phyloP scores from a whole-genome alignment of 176 grass and related monocot genomes.

The Pontederia crassipes region DNA sequence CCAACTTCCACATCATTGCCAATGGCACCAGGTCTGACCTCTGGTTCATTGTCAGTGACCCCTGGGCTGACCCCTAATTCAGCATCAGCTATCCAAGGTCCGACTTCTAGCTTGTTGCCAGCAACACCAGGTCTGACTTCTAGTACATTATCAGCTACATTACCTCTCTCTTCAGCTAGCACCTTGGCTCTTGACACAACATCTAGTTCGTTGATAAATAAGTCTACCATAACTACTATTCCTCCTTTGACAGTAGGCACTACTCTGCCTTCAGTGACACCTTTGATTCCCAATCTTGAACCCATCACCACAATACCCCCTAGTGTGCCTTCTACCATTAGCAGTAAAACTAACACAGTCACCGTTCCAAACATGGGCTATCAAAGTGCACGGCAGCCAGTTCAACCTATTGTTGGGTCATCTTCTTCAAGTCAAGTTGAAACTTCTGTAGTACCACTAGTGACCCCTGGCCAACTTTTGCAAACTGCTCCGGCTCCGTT shows the following conservation, averaged over 20 bases:
- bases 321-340: conserved; percentile 18
- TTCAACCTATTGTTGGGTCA: conserved; percentile 20
- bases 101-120: too few relatives aligned
- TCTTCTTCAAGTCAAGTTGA: conserved; percentile 33
- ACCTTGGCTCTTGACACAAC: conserved; percentile 39
- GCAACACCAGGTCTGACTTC: conserved; percentile 18
- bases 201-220: conserved; percentile 35
- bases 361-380: conserved; percentile 31
- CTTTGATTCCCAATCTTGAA: conserved; percentile 36
- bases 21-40: too few relatives aligned
- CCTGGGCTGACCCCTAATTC: too few relatives aligned
- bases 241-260: conserved; percentile 24
- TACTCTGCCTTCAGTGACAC: conserved; percentile 33
- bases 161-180: conserved; percentile 32
- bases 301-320: conserved; percentile 8
- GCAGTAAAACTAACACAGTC: conserved; percentile 34
- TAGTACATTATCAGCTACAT: conserved; percentile 27
- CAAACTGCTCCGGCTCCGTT: conserved; percentile 33
- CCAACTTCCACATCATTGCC: too few relatives aligned
- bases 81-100: too few relatives aligned
- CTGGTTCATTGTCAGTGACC: too few relatives aligned
- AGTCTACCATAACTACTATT: conserved; percentile 25
- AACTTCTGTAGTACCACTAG: conserved; percentile 25
- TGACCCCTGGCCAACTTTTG: conserved; percentile 56
- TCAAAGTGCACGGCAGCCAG: conserved; percentile 33